Conservation (phyloP, 805 yeast species). For the Starmerella bombicola region DNA sequence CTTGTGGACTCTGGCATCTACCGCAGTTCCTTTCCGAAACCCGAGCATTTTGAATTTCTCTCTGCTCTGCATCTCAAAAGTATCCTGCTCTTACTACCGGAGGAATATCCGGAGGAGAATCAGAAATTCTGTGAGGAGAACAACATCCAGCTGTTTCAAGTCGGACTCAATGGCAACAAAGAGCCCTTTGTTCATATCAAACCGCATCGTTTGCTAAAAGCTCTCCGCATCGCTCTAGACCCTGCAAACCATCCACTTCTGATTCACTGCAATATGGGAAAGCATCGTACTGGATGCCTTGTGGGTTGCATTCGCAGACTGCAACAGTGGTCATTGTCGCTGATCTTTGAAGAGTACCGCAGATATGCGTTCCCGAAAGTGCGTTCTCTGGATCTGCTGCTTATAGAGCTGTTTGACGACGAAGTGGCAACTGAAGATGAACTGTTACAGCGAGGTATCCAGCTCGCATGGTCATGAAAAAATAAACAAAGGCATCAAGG, state of each 20-base stretch:
- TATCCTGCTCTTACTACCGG: conserved; percentile 76
- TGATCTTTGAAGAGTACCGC: conserved; percentile 92
- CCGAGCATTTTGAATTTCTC: conserved; percentile 66
- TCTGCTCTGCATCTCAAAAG: conserved; percentile 52
- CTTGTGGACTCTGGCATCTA: conserved; percentile 68
- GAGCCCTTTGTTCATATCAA: conserved; percentile 34
- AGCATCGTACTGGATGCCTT: conserved; percentile 91
- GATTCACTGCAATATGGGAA: conserved; percentile 92
- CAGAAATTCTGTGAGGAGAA: conserved; percentile 47
- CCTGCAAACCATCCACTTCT: conserved; percentile 85
- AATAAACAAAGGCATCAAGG: neutral
- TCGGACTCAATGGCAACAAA: conserved; percentile 90
- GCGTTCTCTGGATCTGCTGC: conserved; percentile 89
- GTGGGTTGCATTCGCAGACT: conserved; percentile 83
- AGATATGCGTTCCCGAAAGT: conserved; percentile 92
- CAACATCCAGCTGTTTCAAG: conserved; percentile 61
- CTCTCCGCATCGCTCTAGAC: conserved; percentile 65
- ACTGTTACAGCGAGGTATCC: conserved; percentile 10
- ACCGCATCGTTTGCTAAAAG: conserved; percentile 57
- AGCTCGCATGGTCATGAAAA: conserved; percentile 18
- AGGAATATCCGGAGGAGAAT: conserved; percentile 76
- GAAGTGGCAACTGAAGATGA: conserved; percentile 39
- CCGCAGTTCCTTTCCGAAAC: conserved; percentile 79
- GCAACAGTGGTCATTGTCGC: conserved; percentile 85
- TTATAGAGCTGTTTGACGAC: conserved; percentile 79